Evolutionary conservation across 192 early-diverging fungal genomes (phyloP), one percentile per base, ranked within the genome.

Genomic region (Gamsiella multidivaricata): DNA sequence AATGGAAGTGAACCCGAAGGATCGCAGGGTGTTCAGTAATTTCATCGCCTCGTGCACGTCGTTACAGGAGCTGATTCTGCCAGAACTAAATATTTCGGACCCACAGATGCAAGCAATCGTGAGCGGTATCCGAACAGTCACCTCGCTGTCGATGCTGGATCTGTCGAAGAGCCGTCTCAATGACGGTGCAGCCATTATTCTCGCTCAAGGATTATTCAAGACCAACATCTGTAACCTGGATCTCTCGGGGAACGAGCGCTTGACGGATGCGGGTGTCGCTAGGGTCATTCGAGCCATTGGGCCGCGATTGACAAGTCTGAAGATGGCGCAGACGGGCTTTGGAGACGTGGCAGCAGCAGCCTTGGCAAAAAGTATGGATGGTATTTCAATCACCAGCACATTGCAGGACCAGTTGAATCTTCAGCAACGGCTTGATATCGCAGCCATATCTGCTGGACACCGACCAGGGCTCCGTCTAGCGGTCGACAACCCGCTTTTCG

Each of bases 321-420:
- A 67, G 53, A 76, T 76, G 72, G 57, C 72, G 14, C 72, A 62
- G 33, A 67, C 72, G n/a, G 65, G 72, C n/a, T 76, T 76, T n/a
- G 74, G 74, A 31, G 74, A 78, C 9, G n/a, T 43, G 18, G 74
- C 74, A 11, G 74, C 74, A 1, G 36, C 49, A 15, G 74, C 74
- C 1, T 34, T 78, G 22, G 61, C 60, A 23, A 78, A 64, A 49
- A 78, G 65, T 41, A 78, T 78, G 74, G 74, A 78, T n/a, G 74
- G 74, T 1, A 69, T 78, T 18, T 78, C 74, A 23, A 51, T 78
- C 58, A 69, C 45, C 1, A 61, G 46, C 7, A 64, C 66, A 20
- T 39, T 78, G 3, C 52, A 46, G 49, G 41, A 69, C 9, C 74
- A 69, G 25, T 55, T 78, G 18, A 33, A 59, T 15, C 45, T 78